Evolutionary conservation across 179 eudicot species (phyloP).

Genomic region (Beta macrorhiza): DNA sequence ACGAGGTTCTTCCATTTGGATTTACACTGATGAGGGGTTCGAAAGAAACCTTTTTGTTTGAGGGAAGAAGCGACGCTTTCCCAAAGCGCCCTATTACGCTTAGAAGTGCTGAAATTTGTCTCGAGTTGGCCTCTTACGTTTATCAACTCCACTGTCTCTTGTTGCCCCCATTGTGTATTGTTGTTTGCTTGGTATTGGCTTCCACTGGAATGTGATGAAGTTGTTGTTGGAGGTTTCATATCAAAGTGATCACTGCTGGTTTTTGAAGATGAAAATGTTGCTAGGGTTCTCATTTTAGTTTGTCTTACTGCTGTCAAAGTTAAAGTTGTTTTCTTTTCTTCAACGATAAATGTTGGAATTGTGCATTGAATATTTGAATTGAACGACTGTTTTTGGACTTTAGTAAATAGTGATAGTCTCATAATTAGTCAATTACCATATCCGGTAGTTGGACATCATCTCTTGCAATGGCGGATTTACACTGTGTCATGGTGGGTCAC

Average conservation of each 20-base stretch:
- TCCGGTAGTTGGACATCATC: too few relatives aligned
- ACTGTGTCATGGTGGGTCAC: too few relatives aligned
- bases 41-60: constrained; percentile 43
- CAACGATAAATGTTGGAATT: too few relatives aligned
- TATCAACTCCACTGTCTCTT: constrained; percentile 48
- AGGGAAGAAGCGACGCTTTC: constrained; percentile 38
- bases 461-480: too few relatives aligned
- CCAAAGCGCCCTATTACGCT: constrained; percentile 46
- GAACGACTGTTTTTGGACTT: too few relatives aligned
- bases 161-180: constrained; percentile 38
- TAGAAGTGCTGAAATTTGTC: constrained; percentile 29
- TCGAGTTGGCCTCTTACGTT: constrained; percentile 42
- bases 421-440: too few relatives aligned
- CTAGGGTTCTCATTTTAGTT: too few relatives aligned
- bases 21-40: constrained; percentile 50
- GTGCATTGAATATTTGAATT: too few relatives aligned
- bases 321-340: too few relatives aligned
- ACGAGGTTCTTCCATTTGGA: constrained; percentile 58
- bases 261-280: background rate
- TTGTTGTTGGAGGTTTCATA: background rate
- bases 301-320: too few relatives aligned
- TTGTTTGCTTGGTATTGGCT: background rate
- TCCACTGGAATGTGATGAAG: background rate
- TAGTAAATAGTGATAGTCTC: too few relatives aligned
- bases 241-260: background rate